Percentiles rank a stretch among this genome's conserved stretches.
These are phyloP conservation scores for Cynanchum wilfordii DNA, from an alignment of 257 asterid genomes.

Conservation along the genomic window DNA sequence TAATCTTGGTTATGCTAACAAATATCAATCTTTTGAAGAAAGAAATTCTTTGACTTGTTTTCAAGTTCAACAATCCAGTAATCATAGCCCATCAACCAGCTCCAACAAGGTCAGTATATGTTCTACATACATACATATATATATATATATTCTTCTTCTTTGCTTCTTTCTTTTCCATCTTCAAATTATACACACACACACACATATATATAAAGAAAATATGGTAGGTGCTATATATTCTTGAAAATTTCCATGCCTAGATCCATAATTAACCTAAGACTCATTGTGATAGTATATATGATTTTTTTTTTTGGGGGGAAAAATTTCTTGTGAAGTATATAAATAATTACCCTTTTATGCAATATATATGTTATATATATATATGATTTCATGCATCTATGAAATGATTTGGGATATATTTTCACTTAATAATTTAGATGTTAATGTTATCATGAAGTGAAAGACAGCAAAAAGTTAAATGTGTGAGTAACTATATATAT, in stretches of 20 bases:
- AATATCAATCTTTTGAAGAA: background rate
- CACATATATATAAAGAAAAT: background rate
- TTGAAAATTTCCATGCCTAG: background rate
- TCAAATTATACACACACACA: background rate
- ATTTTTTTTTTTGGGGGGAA: background rate
- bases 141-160: background rate
- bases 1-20: background rate
- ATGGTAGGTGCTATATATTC: background rate
- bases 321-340: background rate
- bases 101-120: constrained; percentile 20
- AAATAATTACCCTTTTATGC: too few species aligned
- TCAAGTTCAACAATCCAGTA: constrained; percentile 7
- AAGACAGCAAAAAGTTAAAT: too few species aligned
- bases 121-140: too few species aligned
- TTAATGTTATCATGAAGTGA: too few species aligned
- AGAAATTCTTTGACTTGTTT: constrained; percentile 3
- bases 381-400: background rate
- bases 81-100: constrained; percentile 19
- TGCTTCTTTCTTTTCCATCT: background rate
- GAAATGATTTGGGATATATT: background rate
- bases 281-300: background rate
- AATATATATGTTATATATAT: too few species aligned
- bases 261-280: background rate
- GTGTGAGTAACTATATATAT: too few species aligned
- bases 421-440: too few species aligned